These are phyloP conservation scores for Epichloe bromicola DNA, from an alignment of 2,329 filamentous ascomycete genomes.

Conservation along the genomic window DNA sequence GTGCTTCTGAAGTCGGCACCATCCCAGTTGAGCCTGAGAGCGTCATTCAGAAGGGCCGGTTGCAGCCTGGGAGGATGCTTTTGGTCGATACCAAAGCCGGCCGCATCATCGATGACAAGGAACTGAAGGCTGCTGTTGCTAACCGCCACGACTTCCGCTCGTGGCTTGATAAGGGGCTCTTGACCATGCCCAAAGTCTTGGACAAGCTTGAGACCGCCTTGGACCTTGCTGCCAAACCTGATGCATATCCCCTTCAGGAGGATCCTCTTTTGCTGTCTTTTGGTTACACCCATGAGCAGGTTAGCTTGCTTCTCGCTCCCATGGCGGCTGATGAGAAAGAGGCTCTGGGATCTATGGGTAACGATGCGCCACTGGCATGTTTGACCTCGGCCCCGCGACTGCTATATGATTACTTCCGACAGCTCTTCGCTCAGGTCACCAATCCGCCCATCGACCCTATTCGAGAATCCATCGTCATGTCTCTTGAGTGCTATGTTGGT, in stretches of 20 bases:
- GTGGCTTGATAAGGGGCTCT: constrained; percentile 77
- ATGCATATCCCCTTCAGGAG: constrained; percentile 62
- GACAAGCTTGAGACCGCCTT: constrained; percentile 45
- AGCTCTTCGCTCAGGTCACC: constrained; percentile 94
- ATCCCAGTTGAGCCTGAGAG: constrained; percentile 83
- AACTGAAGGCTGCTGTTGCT: constrained; percentile 83
- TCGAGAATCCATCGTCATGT: constrained; percentile 96
- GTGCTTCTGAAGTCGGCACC: constrained; percentile 90
- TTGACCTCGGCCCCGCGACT: constrained; percentile 80
- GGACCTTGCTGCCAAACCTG: constrained; percentile 54
- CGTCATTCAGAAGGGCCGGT: constrained; percentile 81
- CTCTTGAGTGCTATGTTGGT: constrained; percentile 87
- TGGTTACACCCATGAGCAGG: constrained; percentile 91
- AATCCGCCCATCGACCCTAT: constrained; percentile 97
- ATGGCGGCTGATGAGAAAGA: constrained; percentile 98
- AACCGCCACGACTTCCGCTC: constrained; percentile 74
- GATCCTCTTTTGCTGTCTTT: constrained; percentile 77
- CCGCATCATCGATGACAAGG: constrained; percentile 85
- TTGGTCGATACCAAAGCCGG: constrained; percentile 82
- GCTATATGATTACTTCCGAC: constrained; percentile 92
- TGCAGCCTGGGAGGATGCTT: constrained; percentile 92
- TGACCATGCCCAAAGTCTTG: constrained; percentile 66
- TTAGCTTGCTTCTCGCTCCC: constrained; percentile 78
- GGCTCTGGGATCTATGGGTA: constrained; percentile 93
- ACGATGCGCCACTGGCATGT: constrained; percentile 86